Evolutionary conservation across 148 eudicot species (phyloP), one percentile per base, ranked within the genome.

Genomic region (Rhododendron vialii): DNA sequence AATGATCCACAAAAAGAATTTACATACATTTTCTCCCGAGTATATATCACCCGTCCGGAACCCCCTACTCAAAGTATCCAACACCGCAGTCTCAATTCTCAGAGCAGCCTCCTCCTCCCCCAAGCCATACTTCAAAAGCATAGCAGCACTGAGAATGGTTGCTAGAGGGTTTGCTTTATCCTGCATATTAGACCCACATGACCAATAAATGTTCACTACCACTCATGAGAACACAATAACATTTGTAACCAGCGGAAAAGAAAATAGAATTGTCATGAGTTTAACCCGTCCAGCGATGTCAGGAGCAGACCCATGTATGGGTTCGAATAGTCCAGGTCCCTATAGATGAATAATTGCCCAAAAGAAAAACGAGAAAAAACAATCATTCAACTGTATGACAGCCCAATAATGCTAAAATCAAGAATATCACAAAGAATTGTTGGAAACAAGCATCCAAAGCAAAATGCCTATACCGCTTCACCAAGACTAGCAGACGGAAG

Each of bases 241-340:
- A 53, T 18, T 35, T 18, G 43, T 53, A 84, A 74, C 59, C 38
- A 78, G 71, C 53, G 18, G 48, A 81, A 41, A 47, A 67, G 11
- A 86, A 38, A 83, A 63, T 65, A 63, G 26, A 76, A 82, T 48
- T 2, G 20, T 73, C 41, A 43, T 8, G 51, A 81, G 84, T 83
- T 90, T 45, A 87, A 96, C 99, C 96, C 92, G 96, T 84, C 99
- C 98, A 80, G 99, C 98, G 82, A 96, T 96, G 87, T 95, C 98
- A 82, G 99, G 99, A 86, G 99, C 99, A 87, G 99, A 96, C 86
- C 99, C 99, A 81, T 96, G 99, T 86, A 96, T 96, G 38, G 99
- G 99, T 89, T 96, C 99, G 85, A 94, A 96, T 33, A 96, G 86
- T 73, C 98, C 99, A 88, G 99, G 99, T 84, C 99, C 99, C 99